These are phyloP conservation scores for Gonium pectorale DNA, from an alignment of 139 green algal species.

Conservation along the genomic window DNA sequence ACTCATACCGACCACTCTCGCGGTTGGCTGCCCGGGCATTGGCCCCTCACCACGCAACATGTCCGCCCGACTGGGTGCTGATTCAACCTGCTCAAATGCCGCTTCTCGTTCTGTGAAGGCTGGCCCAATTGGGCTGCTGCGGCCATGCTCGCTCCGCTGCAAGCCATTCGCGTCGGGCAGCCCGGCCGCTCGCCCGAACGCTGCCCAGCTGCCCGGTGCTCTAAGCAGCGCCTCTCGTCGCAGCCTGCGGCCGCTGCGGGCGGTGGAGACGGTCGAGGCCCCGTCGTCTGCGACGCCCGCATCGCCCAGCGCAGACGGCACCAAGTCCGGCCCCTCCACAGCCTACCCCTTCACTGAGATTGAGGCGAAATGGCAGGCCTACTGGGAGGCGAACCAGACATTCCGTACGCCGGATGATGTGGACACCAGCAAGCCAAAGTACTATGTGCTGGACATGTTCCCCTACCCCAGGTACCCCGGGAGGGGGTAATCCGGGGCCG, in stretches of 20 bases:
- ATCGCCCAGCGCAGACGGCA: neutral
- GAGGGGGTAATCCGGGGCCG: no score
- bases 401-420: constrained; percentile 93
- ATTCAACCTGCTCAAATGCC: neutral
- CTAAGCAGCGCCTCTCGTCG: neutral
- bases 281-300: neutral
- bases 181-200: neutral
- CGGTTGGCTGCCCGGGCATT: no score
- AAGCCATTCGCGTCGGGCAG: constrained; percentile 11
- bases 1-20: no score
- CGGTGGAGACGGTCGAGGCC: constrained; percentile 29
- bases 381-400: constrained; percentile 92
- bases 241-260: neutral
- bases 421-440: constrained; percentile 97
- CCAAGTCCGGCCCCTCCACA: constrained; percentile 20
- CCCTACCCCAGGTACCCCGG: constrained; percentile 97
- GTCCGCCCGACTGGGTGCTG: neutral
- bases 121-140: constrained; percentile 1
- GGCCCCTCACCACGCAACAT: no score
- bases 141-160: constrained; percentile 19
- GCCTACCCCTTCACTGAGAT: constrained; percentile 92
- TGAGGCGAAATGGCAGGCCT: constrained; percentile 93
- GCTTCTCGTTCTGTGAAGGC: neutral
- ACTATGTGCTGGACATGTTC: constrained; percentile 99
- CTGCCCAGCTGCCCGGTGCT: neutral